Base-by-base conservation (phyloP, 179 eudicot genomes). In the Heliamphora pulchella region DNA sequence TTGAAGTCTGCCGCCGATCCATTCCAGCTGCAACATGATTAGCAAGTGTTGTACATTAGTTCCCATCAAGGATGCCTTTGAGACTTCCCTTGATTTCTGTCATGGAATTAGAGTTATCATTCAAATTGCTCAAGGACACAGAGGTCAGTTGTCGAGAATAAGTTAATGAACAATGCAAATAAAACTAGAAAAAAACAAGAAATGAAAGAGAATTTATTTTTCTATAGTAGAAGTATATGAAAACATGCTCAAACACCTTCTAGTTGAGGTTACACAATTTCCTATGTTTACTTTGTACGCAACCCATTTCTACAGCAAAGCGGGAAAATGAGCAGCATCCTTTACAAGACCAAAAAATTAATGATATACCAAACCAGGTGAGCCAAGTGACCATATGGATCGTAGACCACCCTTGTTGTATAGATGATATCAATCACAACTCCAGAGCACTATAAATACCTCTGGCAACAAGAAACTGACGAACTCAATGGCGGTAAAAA, bases 241-340 rank as follows among this genome's bases (percentile, higher is more conserved):
- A 46, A 46, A 15, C 53, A 70, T 15, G 20, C 74, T n/a, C 31
- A 3, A 70, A n/a, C 10, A 31, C 10, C 10, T 53, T 43, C 10
- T 18, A 46, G 58, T 75, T 58, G 50, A 57, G 64, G 59, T 75
- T 18, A 41, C 78, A 43, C 53, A 41, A 74, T 43, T 44, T 53
- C 50, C 8, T 57, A 44, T 58, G 9, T 59, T n/a, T 9, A 61
- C 44, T 17, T 54, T 58, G 43, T 17, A 64, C 6, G 59, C 18
- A 77, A 47, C 61, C 59, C 2, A 75, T 77, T 53, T 64, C 20
- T 64, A 13, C 18, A 77, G 67, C 39, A 75, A 11, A 58, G 64
- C 54, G 3, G 39, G 67, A 41, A 43, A 4, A 59, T 43, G 66
- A 44, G 43, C 54, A 17, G 78, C n/a, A 46, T 73, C 63, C 39